phyloP scores from a whole-genome alignment of 805 yeast genomes.

The Lipomyces kockii region DNA sequence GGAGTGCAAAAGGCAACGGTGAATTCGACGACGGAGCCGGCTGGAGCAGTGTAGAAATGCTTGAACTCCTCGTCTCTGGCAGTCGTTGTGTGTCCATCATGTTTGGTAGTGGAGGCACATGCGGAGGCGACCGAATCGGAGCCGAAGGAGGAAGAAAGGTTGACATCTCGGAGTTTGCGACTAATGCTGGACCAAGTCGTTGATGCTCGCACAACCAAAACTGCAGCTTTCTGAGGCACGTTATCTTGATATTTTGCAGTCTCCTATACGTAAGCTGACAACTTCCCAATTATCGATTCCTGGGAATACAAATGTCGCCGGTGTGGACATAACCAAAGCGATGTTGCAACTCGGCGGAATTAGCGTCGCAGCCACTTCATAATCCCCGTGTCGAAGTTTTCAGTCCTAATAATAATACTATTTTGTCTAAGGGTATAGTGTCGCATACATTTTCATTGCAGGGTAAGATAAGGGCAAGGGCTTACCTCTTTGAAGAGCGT shows the following conservation, averaged over 20 bases:
- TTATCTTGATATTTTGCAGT: background rate
- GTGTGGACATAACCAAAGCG: background rate
- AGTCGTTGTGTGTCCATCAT: background rate
- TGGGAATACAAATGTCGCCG: background rate
- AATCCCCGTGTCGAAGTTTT: no score
- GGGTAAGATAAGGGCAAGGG: no score
- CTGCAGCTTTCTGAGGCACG: background rate
- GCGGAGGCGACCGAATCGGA: background rate
- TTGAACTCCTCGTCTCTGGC: background rate
- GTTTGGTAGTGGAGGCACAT: background rate
- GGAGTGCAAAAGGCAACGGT: conserved; percentile 10
- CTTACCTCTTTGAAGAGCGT: no score
- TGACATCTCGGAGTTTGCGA: background rate
- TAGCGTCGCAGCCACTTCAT: background rate
- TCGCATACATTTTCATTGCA: no score
- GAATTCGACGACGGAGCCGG: conserved; percentile 9
- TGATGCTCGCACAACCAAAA: background rate
- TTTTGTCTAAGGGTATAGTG: no score
- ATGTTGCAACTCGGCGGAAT: background rate
- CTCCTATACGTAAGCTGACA: background rate
- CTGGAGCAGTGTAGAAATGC: background rate
- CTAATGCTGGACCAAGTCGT: background rate
- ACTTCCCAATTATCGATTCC: background rate
- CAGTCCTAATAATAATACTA: no score
- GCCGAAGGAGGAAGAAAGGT: background rate